A percentile compares a stretch with the other conserved stretches of the same genome.
Evolutionary conservation across 2,329 filamentous ascomycete genomes (phyloP).

Genomic region (Alternaria burnsii): DNA sequence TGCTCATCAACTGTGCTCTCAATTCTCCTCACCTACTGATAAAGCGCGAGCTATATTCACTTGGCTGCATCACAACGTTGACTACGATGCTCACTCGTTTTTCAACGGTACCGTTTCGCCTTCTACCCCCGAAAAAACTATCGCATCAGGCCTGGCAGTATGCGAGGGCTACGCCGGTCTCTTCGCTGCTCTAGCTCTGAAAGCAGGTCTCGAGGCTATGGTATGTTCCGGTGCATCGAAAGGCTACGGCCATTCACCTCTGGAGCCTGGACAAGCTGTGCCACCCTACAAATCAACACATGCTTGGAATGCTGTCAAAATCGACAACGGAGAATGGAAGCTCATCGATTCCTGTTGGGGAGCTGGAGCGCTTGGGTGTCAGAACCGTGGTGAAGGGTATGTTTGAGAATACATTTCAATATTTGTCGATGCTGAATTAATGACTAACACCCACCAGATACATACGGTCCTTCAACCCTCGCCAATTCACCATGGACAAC

Average conservation of each 20-base stretch:
- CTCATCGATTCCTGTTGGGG: slow-evolving; percentile 94
- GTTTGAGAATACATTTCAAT: slow-evolving; percentile 42
- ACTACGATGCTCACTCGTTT: slow-evolving; percentile 82
- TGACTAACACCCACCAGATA: slow-evolving; percentile 56
- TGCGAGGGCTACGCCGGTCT: slow-evolving; percentile 91
- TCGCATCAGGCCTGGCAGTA: slow-evolving; percentile 81
- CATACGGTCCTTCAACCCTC: slow-evolving; percentile 69
- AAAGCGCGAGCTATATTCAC: slow-evolving; percentile 93
- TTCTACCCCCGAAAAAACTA: slow-evolving; percentile 74
- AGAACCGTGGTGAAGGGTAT: slow-evolving; percentile 58
- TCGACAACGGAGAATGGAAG: slow-evolving; percentile 90
- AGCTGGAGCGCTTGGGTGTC: slow-evolving; percentile 70
- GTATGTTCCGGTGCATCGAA: slow-evolving; percentile 84
- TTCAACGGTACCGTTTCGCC: slow-evolving; percentile 74
- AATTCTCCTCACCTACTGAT: slow-evolving; percentile 83
- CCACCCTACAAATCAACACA: slow-evolving; percentile 74
- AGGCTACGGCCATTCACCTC: slow-evolving; percentile 74
- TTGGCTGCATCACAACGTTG: slow-evolving; percentile 94
- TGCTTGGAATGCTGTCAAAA: slow-evolving; percentile 92
- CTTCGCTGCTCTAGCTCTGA: slow-evolving; percentile 78
- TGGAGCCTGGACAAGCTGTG: slow-evolving; percentile 69
- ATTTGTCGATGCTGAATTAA: too few relatives aligned
- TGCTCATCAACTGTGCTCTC: slow-evolving; percentile 77
- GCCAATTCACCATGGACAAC: slow-evolving; percentile 70
- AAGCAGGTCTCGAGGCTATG: slow-evolving; percentile 80